phyloP scores from a whole-genome alignment of 371 early-diverging fungal species.

The Mucor indicus region DNA sequence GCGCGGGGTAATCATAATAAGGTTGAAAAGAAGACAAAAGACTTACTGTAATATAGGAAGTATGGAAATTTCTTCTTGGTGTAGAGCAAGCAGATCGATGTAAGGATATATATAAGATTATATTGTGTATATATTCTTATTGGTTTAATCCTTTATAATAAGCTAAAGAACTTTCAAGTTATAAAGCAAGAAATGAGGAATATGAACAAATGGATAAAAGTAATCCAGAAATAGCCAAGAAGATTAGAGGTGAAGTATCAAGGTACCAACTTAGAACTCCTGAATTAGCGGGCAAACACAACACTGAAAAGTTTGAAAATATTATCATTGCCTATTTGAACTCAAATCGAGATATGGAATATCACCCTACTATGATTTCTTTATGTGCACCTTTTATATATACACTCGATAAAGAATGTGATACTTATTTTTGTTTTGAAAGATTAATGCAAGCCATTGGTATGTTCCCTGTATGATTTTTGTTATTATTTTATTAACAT shows the following conservation, averaged over 20 bases:
- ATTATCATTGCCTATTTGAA: constrained; percentile 76
- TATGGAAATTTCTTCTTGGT: constrained; percentile 85
- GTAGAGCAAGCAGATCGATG: constrained; percentile 78
- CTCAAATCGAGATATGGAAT: constrained; percentile 67
- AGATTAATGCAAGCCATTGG: constrained; percentile 64
- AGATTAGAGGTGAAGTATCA: constrained; percentile 75
- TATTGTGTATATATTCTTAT: background rate
- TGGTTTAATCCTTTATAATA: background rate
- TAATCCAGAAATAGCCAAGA: constrained; percentile 67
- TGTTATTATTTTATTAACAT: too few relatives aligned
- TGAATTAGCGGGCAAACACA: constrained; percentile 17
- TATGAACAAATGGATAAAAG: constrained; percentile 70
- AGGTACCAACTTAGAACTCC: constrained; percentile 58
- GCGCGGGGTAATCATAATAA: constrained; percentile 56
- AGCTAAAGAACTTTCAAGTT: constrained; percentile 67
- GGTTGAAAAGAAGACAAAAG: background rate
- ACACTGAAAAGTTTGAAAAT: constrained; percentile 57
- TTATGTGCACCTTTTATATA: constrained; percentile 79
- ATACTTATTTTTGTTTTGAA: constrained; percentile 76
- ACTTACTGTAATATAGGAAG: constrained; percentile 48
- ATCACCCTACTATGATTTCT: constrained; percentile 66
- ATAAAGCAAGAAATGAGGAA: constrained; percentile 59
- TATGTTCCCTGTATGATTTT: too few relatives aligned
- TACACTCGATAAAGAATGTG: constrained; percentile 63
- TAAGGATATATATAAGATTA: constrained; percentile 35